phyloP scores from a whole-genome alignment of 306 rosid genomes.

The Arachis hypogaea region DNA sequence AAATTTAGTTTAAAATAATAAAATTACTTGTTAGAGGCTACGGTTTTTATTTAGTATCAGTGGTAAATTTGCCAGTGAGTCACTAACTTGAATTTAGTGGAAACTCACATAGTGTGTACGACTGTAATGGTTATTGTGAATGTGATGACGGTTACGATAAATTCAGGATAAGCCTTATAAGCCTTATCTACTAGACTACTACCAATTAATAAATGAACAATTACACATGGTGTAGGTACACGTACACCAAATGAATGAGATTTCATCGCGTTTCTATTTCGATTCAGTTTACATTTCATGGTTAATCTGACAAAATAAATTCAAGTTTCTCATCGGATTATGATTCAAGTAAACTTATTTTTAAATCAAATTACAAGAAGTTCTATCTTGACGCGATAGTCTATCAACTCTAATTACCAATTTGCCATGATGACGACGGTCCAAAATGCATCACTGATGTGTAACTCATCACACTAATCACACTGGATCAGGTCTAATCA shows the following conservation, averaged over 20 bases:
- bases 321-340: neutral
- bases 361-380: neutral
- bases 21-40: too few species aligned
- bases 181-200: neutral
- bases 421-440: neutral
- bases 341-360: neutral
- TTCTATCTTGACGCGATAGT: neutral
- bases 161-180: neutral
- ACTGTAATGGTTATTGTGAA: neutral
- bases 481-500: too few species aligned
- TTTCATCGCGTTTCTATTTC: neutral
- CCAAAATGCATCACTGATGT: neutral
- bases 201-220: neutral
- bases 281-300: neutral
- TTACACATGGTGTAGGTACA: neutral
- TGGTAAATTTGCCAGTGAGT: neutral
- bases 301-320: neutral
- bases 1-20: too few species aligned
- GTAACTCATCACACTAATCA: neutral
- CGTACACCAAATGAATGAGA: neutral
- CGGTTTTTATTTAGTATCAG: neutral
- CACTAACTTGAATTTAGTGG: neutral
- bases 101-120: neutral
- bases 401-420: neutral
- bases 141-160: neutral